Evolutionary conservation across 148 eudicot genomes (phyloP).

Genomic region (Rheum nobile): DNA sequence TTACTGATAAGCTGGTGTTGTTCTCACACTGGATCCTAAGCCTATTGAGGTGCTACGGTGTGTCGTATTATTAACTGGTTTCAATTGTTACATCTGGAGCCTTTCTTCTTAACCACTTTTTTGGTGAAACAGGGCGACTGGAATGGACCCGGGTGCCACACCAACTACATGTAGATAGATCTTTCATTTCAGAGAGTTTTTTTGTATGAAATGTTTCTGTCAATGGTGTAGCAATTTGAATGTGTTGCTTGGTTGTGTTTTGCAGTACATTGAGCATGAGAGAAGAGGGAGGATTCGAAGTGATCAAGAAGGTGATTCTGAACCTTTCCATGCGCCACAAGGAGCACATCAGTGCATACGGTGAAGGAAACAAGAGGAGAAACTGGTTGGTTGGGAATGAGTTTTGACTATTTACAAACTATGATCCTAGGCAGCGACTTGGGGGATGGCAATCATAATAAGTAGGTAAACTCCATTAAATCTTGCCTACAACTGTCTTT

Average conservation of each 20-base stretch:
- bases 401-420: slow-evolving; percentile 75
- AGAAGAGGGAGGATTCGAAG: background rate
- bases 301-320: too few relatives aligned
- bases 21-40: too few relatives aligned
- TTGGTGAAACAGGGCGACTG: slow-evolving; percentile 72
- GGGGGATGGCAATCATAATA: slow-evolving; percentile 55
- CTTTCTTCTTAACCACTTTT: background rate
- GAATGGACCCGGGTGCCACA: slow-evolving; percentile 99
- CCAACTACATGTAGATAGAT: slow-evolving; percentile 65
- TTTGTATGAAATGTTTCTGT: background rate
- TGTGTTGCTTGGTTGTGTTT: background rate
- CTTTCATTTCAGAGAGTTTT: background rate
- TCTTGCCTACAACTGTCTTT: background rate
- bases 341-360: too few relatives aligned
- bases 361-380: too few relatives aligned
- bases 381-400: slow-evolving; percentile 95
- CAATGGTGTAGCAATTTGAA: background rate
- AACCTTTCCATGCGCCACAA: slow-evolving; percentile 32
- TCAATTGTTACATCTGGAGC: too few relatives aligned
- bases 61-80: too few relatives aligned
- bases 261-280: too few relatives aligned
- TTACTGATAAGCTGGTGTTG: too few relatives aligned
- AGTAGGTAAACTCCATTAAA: background rate
- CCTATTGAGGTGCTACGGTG: too few relatives aligned
- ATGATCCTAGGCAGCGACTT: too few relatives aligned